Evolutionary conservation across 2,329 filamentous ascomycete species (phyloP).

Genomic region (Colletotrichum zoysiae): DNA sequence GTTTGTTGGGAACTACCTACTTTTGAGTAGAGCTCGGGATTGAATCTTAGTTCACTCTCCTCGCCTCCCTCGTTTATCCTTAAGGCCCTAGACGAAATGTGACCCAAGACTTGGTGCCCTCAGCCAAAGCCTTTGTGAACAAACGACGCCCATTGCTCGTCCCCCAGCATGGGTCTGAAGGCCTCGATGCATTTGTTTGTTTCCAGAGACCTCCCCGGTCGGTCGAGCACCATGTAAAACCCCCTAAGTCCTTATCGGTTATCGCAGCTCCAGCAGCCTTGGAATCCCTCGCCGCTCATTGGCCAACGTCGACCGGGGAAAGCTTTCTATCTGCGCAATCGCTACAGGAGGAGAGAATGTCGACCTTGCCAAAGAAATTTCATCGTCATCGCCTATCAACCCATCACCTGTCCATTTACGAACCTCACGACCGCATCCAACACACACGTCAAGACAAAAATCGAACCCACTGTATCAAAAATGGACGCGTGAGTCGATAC

Average conservation of each 20-base stretch:
- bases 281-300: conserved; percentile 4
- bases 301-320: conserved; percentile 28
- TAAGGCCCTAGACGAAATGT: not conserved
- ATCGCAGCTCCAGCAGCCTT: conserved; percentile 23
- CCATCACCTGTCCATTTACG: conserved; percentile 3
- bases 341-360: conserved; percentile 13
- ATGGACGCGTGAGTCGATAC: conserved; percentile 45
- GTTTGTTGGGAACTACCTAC: no score
- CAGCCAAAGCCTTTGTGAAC: not conserved
- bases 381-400: conserved; percentile 41
- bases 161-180: not conserved
- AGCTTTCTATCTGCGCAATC: conserved; percentile 27
- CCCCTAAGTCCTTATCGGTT: conserved; percentile 28
- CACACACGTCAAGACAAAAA: not conserved
- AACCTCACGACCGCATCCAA: not conserved
- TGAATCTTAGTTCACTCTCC: not conserved
- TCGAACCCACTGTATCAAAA: not conserved
- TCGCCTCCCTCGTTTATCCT: not conserved
- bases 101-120: not conserved
- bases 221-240: not conserved
- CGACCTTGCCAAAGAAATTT: conserved; percentile 42
- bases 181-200: conserved; percentile 4
- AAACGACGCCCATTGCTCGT: not conserved
- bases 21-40: not conserved
- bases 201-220: conserved; percentile 7